Evolutionary conservation across 225 moss, liverwort and hornwort species (phyloP).

Genomic region (Rhytidiadelphus loreus): DNA sequence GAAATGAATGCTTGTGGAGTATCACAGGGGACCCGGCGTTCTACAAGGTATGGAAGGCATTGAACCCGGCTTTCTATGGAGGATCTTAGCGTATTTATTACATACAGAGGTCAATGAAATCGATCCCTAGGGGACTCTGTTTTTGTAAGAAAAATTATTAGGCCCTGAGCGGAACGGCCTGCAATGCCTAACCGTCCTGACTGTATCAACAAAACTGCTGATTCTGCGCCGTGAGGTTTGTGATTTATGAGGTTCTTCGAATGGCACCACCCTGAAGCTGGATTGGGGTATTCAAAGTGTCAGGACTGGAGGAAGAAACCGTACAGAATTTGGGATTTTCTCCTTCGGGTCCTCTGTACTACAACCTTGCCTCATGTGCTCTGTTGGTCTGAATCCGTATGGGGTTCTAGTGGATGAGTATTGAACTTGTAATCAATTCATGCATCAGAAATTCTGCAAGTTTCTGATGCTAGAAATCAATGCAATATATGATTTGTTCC

Average conservation of each 20-base stretch:
- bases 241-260: neutral
- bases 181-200: neutral
- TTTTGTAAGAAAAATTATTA: neutral
- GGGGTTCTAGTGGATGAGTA: neutral
- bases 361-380: neutral
- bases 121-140: neutral
- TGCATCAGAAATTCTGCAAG: neutral
- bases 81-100: neutral
- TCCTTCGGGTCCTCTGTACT: neutral
- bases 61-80: neutral
- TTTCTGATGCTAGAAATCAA: neutral
- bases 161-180: neutral
- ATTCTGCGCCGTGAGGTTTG: neutral
- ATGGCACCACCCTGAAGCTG: neutral
- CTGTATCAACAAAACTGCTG: neutral
- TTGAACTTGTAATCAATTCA: neutral
- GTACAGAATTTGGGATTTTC: neutral
- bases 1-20: neutral
- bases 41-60: neutral
- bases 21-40: neutral
- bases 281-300: neutral
- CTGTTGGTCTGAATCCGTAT: neutral
- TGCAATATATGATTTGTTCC: neutral
- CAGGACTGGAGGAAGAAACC: neutral
- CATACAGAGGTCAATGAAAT: neutral